Base-by-base conservation (phyloP, 176 grass and related monocot species). In the Aegilops bicornis region DNA sequence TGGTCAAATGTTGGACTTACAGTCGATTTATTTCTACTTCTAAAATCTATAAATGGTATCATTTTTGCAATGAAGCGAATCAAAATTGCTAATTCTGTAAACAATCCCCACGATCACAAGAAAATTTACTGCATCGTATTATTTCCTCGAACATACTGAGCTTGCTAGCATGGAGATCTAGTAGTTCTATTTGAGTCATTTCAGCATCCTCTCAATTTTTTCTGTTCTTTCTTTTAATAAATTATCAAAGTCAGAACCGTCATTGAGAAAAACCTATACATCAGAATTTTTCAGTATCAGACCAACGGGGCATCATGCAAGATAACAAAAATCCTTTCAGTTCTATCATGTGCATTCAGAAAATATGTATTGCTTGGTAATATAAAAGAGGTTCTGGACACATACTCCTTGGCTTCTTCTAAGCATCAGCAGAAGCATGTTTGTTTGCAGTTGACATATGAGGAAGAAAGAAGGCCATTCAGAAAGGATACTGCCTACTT, bases 371-470 rank as follows among this genome's bases (percentile, higher is more conserved):
- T 9, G 40, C 74, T 86, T 69, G 48, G 37, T 63, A 52, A 11
- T 60, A 56, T 39, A 69, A 58, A 42, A 66, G 64, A 35, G 32
- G 71, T 85, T 79, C 13, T 37, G 31, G 54, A 76, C 19, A 89
- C 88, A 76, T 94, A 98, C 97, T 92, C 86, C 89, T 94, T 98
- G 30, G 94, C 94, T 89, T 98, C 97, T 87, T 98, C 97, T 90
- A 98, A 91, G 80, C 97, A 91, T 54, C 89, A 86, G 64, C 75
- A 83, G 84, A 98, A 98, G 52, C 87, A 76, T 32, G 94, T 84
- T 88, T 98, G 94, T 86, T 96, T 98, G 84, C 90, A 98, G 79
- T 98, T 98, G 36, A 93, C 80, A 96, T 98, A 90, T 88, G 92
- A 90, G 70, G 92, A 96, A 79, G 97, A 92, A 66, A 96, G 33